Base-by-base conservation (phyloP, 441 rosid genomes). In the Erodium moschatum region DNA sequence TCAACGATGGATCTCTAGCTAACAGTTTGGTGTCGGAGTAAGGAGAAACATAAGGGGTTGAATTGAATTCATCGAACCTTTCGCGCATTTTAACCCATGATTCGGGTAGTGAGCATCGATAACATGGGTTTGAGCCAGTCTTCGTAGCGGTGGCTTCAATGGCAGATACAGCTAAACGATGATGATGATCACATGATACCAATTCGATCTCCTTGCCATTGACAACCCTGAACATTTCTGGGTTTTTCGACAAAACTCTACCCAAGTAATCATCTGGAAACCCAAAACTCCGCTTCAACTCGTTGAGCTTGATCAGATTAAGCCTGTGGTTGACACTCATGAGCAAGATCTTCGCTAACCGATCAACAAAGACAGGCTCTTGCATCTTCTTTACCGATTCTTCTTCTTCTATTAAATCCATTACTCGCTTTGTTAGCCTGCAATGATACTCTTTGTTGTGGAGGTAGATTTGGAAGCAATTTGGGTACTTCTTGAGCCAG, bases 401-500 rank as follows among this genome's bases (percentile, higher is more conserved):
- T 77, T 92, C 97, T 76, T 92, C 97, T 46, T 90, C 94, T 4
- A 89, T 90, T 65, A 92, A 81, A 5, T 63, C 42, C 86, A 85
- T 81, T 94, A 92, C 86, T 48, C 75, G 83, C 74, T 92, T 92
- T 0, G 98, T 87, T 38, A 92, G 70, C 56, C 69, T 74, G 77
- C 96, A 87, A 75, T 81, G 81, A 76, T 85, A 78, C 80, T 90
- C 96, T 69, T 89, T 85, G 13, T 80, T 75, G 70, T 79, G 78
- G 4, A 86, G 82, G 70, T 81, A 87, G 6, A 87, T 85, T 13
- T 84, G 82, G 72, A 86, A 92, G 78, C 94, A 92, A 75, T 91
- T 85, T 2, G 98, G 97, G 46, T 92, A 90, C 71, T 90, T 90
- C 73, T 86, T 87, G 24, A 90, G 81, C 98, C 98, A 92, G 75